phyloP scores from a whole-genome alignment of 805 yeast genomes.

The Yarrowia sp. region DNA sequence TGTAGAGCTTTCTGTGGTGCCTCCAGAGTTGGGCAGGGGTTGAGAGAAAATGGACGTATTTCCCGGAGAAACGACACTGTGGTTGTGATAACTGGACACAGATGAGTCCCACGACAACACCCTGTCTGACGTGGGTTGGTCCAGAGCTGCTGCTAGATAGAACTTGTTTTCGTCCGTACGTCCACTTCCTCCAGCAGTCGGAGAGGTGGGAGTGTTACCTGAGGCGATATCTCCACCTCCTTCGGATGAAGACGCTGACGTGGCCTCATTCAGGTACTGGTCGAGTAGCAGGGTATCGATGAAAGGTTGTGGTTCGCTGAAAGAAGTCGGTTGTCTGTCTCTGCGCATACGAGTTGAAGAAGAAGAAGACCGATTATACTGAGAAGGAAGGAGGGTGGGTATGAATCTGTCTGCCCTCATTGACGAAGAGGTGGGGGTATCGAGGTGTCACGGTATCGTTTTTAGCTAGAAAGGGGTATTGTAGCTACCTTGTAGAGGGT shows the following conservation, averaged over 20 bases:
- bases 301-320: constrained; percentile 12
- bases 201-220: not conserved
- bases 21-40: not conserved
- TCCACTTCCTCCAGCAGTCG: not conserved
- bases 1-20: not conserved
- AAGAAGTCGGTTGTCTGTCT: constrained; percentile 4
- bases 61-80: not conserved
- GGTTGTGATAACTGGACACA: not conserved
- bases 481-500: not conserved
- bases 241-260: constrained; percentile 11
- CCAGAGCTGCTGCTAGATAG: constrained; percentile 11
- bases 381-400: constrained; percentile 14
- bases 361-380: constrained; percentile 7
- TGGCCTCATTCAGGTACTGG: not conserved
- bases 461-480: not conserved
- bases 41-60: constrained; percentile 13
- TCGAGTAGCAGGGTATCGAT: constrained; percentile 19
- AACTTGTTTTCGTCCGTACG: not conserved
- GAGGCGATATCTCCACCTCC: constrained; percentile 19
- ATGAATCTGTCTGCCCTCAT: constrained; percentile 25
- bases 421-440: not conserved
- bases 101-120: not conserved
- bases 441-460: not conserved
- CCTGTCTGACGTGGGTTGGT: not conserved
- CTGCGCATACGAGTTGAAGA: not conserved